Conservation (phyloP, 1,284 basidiomycete genomes). For the Cutaneotrichosporon dermatis region DNA sequence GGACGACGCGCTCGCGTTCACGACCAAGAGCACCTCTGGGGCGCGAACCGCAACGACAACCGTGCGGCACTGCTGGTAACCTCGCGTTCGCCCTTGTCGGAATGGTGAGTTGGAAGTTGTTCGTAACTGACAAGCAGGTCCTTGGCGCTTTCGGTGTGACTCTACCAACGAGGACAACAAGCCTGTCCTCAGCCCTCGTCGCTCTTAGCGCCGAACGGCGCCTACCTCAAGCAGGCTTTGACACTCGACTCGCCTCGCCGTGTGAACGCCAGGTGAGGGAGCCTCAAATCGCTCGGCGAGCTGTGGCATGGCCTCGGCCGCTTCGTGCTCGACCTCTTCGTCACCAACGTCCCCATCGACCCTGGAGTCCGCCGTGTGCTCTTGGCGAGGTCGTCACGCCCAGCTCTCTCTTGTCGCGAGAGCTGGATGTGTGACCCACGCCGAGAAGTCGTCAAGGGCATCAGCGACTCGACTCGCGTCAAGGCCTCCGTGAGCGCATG, state of each 20-base stretch:
- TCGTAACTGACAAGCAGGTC: constrained; percentile 14
- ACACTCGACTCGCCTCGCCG: constrained; percentile 12
- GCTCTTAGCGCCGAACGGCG: constrained; percentile 5
- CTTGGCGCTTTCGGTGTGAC: constrained; percentile 23
- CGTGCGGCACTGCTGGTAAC: constrained; percentile 13
- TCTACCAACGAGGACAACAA: not conserved
- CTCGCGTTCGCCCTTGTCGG: constrained; percentile 18
- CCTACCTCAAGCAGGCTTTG: constrained; percentile 17
- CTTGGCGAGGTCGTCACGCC: constrained; percentile 55
- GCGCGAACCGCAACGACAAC: constrained; percentile 10
- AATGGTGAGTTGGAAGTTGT: constrained; percentile 13
- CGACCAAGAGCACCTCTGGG: constrained; percentile 27
- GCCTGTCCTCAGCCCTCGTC: not conserved
- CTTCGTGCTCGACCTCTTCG: constrained; percentile 55
- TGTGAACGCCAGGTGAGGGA: constrained; percentile 7
- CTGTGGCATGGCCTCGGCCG: constrained; percentile 62
- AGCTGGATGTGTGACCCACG: constrained; percentile 59
- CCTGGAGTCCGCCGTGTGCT: constrained; percentile 68
- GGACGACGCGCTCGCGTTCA: constrained; percentile 32
- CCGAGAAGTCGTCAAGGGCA: constrained; percentile 65
- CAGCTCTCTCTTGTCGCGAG: constrained; percentile 53
- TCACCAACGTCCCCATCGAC: constrained; percentile 84
- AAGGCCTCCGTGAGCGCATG: constrained; percentile 45
- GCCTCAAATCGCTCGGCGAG: constrained; percentile 33
- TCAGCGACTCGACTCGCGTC: constrained; percentile 48